Conservation (phyloP, 2,329 filamentous ascomycete genomes). For the Proliferodiscus dingleyae region DNA sequence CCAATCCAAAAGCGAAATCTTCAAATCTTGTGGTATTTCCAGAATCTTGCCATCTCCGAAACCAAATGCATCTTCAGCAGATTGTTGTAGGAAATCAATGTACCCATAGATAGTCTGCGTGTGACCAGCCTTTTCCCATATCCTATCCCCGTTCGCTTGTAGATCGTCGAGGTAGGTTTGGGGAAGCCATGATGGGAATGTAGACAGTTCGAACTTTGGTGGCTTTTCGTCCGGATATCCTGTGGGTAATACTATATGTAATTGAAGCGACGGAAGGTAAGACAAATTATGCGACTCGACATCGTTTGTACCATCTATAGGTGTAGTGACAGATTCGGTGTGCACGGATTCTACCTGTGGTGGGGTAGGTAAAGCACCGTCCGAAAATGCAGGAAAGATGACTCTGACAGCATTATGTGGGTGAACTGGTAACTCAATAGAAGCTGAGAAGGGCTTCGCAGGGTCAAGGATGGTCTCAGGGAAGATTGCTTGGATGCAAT, state of each 20-base stretch:
- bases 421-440: constrained; percentile 54
- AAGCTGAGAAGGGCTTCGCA: constrained; percentile 40
- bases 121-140: constrained; percentile 60
- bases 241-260: constrained; percentile 50
- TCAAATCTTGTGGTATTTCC: constrained; percentile 51
- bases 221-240: constrained; percentile 53
- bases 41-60: constrained; percentile 47
- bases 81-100: constrained; percentile 58
- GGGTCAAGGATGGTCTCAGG: constrained; percentile 53
- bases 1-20: constrained; percentile 71
- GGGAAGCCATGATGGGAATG: constrained; percentile 54
- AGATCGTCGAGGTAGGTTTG: constrained; percentile 43
- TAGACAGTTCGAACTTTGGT: constrained; percentile 47
- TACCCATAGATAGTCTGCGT: constrained; percentile 57
- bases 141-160: constrained; percentile 42
- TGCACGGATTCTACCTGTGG: constrained; percentile 20
- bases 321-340: constrained; percentile 12
- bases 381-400: constrained; percentile 47
- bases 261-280: constrained; percentile 53
- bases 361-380: constrained; percentile 29
- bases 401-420: constrained; percentile 52
- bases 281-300: constrained; percentile 27
- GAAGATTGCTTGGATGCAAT: constrained; percentile 58
- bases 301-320: constrained; percentile 10
- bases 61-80: constrained; percentile 56